Evolutionary conservation across 345 rosid species (phyloP), one percentile per base, ranked within the genome.

Genomic region (Eucalyptus brandiana): DNA sequence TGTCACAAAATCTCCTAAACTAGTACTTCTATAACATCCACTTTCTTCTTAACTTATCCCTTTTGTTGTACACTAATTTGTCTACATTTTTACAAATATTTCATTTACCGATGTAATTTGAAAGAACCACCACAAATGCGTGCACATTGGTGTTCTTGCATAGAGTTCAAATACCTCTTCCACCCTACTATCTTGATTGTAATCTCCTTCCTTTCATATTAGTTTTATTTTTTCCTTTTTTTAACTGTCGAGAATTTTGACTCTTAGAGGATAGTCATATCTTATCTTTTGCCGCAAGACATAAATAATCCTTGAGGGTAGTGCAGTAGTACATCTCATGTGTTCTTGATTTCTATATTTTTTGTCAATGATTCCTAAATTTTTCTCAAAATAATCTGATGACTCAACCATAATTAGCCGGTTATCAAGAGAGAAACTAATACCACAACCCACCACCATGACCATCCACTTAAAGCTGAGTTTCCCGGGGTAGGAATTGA

Each of bases 251-350:
- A n/a, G 8, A 15, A 28, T 65, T 65, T 49, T n/a, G 76, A 65
- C 4, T 4, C 40, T 0, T 16, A 65, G 10, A n/a, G 37, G 5
- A n/a, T 4, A 65, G 37, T 65, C 0, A 3, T 11, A 65, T 65
- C 40, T n/a, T 65, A n/a, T 17, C 19, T 65, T 65, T 9, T 15
- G 2, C 2, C 1, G 16, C 5, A 67, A 67, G 40, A 51, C 3
- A 67, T 67, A 17, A 32, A 30, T 67, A 32, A 32, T 67, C 80
- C 1, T 67, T 17, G 5, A 65, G 21, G 21, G 3, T 15, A 67
- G 23, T 30, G 5, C 76, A 51, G 54, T 16, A n/a, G 21, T 18
- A 67, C 21, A 67, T 3, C 21, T 16, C 11, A 14, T 32, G n/a
- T 0, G 2, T 67, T 67, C 76, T 67, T 67, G 76, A 67, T 67